These are phyloP conservation scores for Macrolepiota albuminosa DNA, from an alignment of 768 basidiomycete genomes.

Conservation along the genomic window DNA sequence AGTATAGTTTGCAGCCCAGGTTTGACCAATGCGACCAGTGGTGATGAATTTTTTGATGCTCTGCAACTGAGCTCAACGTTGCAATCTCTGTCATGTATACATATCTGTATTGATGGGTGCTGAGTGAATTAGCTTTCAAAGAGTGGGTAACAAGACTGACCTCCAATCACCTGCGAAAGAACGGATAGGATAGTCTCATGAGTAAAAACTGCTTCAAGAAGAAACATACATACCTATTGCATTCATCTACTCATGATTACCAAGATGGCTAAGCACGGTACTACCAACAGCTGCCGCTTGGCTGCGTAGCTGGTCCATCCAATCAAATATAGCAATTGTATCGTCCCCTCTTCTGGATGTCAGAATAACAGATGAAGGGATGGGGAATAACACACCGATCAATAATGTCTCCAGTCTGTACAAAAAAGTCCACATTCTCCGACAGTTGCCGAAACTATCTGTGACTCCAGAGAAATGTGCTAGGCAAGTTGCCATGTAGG, in stretches of 20 bases:
- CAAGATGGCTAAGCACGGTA: slow-evolving; percentile 70
- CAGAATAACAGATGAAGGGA: not conserved
- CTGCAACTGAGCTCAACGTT: slow-evolving; percentile 70
- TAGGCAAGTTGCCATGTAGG: slow-evolving; percentile 82
- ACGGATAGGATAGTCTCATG: slow-evolving; percentile 6
- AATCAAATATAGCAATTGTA: slow-evolving; percentile 77
- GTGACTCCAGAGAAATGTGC: slow-evolving; percentile 71
- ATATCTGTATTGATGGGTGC: slow-evolving; percentile 46
- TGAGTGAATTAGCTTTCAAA: not conserved
- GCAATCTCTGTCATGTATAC: slow-evolving; percentile 78
- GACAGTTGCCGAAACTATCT: slow-evolving; percentile 69
- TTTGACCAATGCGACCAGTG: slow-evolving; percentile 69
- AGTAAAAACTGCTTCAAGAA: not conserved
- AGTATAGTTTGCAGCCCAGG: slow-evolving; percentile 86
- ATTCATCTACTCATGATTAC: slow-evolving; percentile 98
- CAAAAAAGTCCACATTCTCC: slow-evolving; percentile 78
- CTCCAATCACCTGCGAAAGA: slow-evolving; percentile 72
- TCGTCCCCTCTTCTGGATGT: slow-evolving; percentile 68
- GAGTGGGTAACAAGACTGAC: slow-evolving; percentile 27
- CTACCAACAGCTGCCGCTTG: slow-evolving; percentile 72
- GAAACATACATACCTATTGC: slow-evolving; percentile 51
- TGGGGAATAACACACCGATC: slow-evolving; percentile 55
- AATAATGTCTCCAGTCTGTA: slow-evolving; percentile 95
- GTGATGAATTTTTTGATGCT: slow-evolving; percentile 70
- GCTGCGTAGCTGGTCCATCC: slow-evolving; percentile 79